Conservation (phyloP, 73 alveolate species). For the Tetrahymena elliotti region DNA sequence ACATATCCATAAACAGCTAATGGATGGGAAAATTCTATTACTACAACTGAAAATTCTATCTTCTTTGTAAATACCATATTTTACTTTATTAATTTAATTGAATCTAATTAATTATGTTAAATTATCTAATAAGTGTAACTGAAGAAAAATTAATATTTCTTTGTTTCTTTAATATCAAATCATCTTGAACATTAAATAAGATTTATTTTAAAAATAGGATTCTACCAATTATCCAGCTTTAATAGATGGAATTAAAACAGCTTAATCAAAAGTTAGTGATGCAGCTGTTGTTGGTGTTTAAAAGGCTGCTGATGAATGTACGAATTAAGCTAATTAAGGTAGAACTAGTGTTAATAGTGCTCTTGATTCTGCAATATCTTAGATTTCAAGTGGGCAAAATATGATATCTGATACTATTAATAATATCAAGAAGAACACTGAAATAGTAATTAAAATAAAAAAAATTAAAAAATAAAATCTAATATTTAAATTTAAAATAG, state of each 20-base stretch:
- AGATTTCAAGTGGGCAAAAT: neutral
- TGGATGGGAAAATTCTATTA: neutral
- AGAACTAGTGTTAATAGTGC: neutral
- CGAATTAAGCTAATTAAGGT: neutral
- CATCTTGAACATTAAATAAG: too few relatives aligned
- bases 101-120: too few relatives aligned
- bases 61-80: neutral
- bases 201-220: neutral
- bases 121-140: too few relatives aligned
- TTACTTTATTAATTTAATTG: too few relatives aligned
- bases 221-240: neutral
- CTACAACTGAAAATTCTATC: neutral
- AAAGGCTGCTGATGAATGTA: neutral
- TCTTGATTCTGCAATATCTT: neutral
- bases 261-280: neutral
- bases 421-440: neutral
- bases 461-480: neutral
- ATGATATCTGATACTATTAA: neutral
- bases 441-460: neutral
- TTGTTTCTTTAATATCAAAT: too few relatives aligned
- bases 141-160: too few relatives aligned
- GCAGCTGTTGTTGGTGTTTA: neutral
- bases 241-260: neutral
- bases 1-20: neutral
- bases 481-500: neutral